Evolutionary conservation across 108 stramenopile genomes (phyloP), one percentile per base, ranked within the genome.

Genomic region (Nitzschia sp.): DNA sequence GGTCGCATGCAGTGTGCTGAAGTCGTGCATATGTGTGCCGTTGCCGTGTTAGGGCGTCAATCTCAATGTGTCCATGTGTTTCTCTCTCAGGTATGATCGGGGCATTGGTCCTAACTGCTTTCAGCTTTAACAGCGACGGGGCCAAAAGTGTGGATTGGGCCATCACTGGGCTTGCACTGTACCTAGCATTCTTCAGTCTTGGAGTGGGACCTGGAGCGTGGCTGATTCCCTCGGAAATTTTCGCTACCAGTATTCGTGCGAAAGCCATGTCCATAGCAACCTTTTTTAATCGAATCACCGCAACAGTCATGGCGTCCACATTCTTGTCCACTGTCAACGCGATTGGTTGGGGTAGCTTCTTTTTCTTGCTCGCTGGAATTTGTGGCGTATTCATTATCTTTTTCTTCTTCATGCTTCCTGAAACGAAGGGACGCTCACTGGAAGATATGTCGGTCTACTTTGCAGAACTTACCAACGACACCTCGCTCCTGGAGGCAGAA

Each of bases 241-340:
- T 96, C 68, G 57, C 82, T 46, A 93, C 80, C 31, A 76, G 72
- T 35, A 90, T 94, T 55, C 88, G 96, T 9, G 91, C 91, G 26
- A 94, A 93, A 72, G 96, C 89, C 13, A 92, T 96, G 89, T 80
- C 84, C 47, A 50, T 96, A 13, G 88, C 93, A 11, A 89, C 93
- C 0, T 82, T 92, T 45, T 69, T 77, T 56, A 96, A 96, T 71
- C 83, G 96, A 34, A 76, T 77, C 16, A 86, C 84, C 17, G 91
- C 91, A 8, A 92, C 91, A 0, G 22, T 91, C 45, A 84, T 96
- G 80, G 61, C 91, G 9, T 85, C 86, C 36, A 91, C 95, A 3
- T 91, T 92, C 54, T 70, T 96, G 8, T 83, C 95, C 5, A 77
- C 78, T 11, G 84, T 83, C n/a, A 77, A 81, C 34, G 59, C 55